Conservation (phyloP, 495 filamentous ascomycete species). For the Darksidea phi region DNA sequence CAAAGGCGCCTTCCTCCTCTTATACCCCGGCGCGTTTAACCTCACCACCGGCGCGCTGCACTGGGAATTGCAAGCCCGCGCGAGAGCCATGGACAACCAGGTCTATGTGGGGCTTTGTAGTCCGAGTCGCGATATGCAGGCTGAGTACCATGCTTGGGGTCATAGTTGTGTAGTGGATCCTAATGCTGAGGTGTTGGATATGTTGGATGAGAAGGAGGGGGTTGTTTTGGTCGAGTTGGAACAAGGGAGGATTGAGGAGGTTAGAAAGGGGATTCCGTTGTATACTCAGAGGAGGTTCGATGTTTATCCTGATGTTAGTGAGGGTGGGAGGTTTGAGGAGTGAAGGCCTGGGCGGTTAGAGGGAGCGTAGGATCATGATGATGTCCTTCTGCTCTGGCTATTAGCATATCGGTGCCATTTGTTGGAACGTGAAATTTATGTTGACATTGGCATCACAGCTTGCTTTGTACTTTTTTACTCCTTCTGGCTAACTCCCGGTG, state of each 20-base stretch:
- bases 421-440: too few species aligned
- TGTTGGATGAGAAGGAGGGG: conserved; percentile 72
- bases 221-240: conserved; percentile 75
- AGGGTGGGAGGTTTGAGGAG: conserved; percentile 33
- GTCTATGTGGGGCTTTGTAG: conserved; percentile 89
- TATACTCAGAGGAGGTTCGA: conserved; percentile 86
- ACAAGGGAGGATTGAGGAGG: conserved; percentile 68
- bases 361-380: too few species aligned
- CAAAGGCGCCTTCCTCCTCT: conserved; percentile 72
- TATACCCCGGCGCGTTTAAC: conserved; percentile 97
- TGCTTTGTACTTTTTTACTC: too few species aligned
- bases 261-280: conserved; percentile 81
- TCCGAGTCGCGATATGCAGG: conserved; percentile 76
- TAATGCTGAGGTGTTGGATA: conserved; percentile 73
- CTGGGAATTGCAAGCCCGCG: conserved; percentile 80
- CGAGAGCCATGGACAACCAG: conserved; percentile 91
- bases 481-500: too few species aligned
- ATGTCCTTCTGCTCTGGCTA: too few species aligned
- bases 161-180: conserved; percentile 87
- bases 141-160: conserved; percentile 85
- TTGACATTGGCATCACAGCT: too few species aligned
- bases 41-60: conserved; percentile 87
- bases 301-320: conserved; percentile 88
- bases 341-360: too few species aligned
- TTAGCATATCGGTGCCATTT: too few species aligned